Conservation (phyloP, 2,329 filamentous ascomycete genomes). For the Xylariaceae sp. region DNA sequence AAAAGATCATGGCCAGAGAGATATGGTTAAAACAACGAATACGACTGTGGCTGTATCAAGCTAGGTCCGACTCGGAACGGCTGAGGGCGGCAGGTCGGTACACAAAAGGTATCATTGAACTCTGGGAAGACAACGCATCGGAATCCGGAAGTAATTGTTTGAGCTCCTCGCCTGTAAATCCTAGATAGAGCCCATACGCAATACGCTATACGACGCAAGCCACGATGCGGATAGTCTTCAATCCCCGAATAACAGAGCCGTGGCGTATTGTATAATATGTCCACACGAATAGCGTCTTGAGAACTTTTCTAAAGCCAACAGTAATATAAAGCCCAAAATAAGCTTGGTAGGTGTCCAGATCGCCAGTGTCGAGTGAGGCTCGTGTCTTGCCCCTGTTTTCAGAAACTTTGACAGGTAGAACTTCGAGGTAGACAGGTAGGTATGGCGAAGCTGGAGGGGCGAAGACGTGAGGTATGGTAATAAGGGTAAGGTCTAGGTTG, state of each 20-base stretch:
- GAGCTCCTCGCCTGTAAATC: neutral
- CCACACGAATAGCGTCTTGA: too few relatives aligned
- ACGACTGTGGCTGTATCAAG: slow-evolving; percentile 7
- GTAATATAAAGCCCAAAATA: too few relatives aligned
- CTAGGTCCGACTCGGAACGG: slow-evolving; percentile 14
- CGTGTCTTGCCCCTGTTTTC: too few relatives aligned
- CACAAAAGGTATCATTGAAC: slow-evolving; percentile 18
- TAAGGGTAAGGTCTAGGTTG: slow-evolving; percentile 4
- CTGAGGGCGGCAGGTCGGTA: slow-evolving; percentile 15
- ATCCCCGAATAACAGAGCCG: too few relatives aligned
- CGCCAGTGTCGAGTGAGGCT: neutral
- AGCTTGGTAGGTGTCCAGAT: neutral
- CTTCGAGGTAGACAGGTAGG: too few relatives aligned
- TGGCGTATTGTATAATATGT: too few relatives aligned
- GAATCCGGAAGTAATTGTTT: slow-evolving; percentile 2
- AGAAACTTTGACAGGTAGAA: too few relatives aligned
- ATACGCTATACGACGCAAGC: too few relatives aligned
- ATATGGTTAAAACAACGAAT: slow-evolving; percentile 4
- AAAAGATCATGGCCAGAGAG: slow-evolving; percentile 21
- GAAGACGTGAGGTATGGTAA: slow-evolving; percentile 13
- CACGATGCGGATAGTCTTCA: too few relatives aligned
- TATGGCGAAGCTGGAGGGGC: slow-evolving; percentile 16
- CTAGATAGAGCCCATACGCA: neutral
- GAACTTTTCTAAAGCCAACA: too few relatives aligned
- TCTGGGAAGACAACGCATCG: slow-evolving; percentile 14